Base-by-base conservation (phyloP, 2,329 filamentous ascomycete species). In the Nemania sp. region DNA sequence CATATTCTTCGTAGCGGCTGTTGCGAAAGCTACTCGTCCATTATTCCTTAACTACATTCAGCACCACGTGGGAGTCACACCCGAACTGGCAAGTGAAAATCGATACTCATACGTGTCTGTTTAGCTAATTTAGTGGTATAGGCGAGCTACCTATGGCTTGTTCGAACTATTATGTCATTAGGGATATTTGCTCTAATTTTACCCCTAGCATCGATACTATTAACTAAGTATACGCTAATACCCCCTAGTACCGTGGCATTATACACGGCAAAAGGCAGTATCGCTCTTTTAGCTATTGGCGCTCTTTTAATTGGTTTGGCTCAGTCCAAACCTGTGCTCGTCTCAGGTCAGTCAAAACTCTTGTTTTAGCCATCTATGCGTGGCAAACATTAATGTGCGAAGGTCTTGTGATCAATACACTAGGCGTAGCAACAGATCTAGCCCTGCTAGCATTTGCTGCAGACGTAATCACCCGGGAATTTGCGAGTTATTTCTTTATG, bases 331-430 rank as follows among this genome's bases (percentile, higher is more conserved):
- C 45, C 64, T 1, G 32, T 62, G 5, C 64, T 66, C 11, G 18
- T 66, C 20, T 24, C 43, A 57, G 64, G 64, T 66, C 32, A 26
- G 43, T 22, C 22, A 15, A 24, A 13, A 13, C 22, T 3, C 2
- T 7, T 35, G 6, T n/a, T 20, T 5, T 27, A 6, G 32, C 2
- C 18, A 13, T 22, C 2, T 13, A 32, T 10, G 27, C n/a, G 5
- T 15, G 4, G 24, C 11, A 2, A 20, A 11, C 27, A 20, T 54
- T 62, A 47, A 43, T 5, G 45, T 53, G 15, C 4, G 5, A 38
- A 66, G 64, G 64, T 5, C 58, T 66, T n/a, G 5, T 66, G 5
- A 47, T 66, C 22, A 66, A 66, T 26, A 66, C 64, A 5, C 35
- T 66, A 6, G 64, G 64, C 20, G 64, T 66, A 41, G 58, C 52